phyloP scores from a whole-genome alignment of 805 yeast genomes.

The Kuraishia hungarica region DNA sequence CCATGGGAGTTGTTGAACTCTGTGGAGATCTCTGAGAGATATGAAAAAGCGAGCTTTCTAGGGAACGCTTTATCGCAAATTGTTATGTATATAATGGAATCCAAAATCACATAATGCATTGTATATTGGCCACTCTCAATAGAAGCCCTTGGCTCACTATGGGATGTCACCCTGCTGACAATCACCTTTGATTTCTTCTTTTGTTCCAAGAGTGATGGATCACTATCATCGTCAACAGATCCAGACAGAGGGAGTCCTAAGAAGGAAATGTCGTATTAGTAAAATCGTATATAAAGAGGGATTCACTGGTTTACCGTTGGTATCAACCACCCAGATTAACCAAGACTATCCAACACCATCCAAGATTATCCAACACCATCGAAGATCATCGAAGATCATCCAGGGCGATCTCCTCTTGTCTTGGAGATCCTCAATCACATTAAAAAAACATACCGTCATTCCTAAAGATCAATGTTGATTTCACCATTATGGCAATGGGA shows the following conservation, averaged over 20 bases:
- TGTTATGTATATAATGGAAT: conserved; percentile 67
- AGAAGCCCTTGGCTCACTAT: conserved; percentile 78
- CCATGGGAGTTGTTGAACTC: conserved; percentile 82
- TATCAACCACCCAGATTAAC: too few relatives aligned
- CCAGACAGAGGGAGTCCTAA: conserved; percentile 84
- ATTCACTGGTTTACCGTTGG: too few relatives aligned
- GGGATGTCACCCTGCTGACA: conserved; percentile 64
- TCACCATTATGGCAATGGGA: conserved; percentile 35
- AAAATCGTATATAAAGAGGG: not conserved
- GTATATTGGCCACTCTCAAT: conserved; percentile 68
- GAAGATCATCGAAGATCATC: too few relatives aligned
- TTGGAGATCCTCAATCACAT: too few relatives aligned
- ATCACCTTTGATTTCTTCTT: conserved; percentile 79
- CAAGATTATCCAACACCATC: too few relatives aligned
- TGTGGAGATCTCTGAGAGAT: conserved; percentile 68
- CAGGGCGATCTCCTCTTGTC: too few relatives aligned
- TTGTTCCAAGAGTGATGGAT: conserved; percentile 55
- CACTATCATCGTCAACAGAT: conserved; percentile 75
- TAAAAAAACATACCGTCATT: conserved; percentile 56
- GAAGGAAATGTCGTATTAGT: not conserved
- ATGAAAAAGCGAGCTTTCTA: conserved; percentile 81
- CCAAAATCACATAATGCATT: conserved; percentile 61
- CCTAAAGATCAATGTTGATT: conserved; percentile 58
- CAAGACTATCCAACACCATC: too few relatives aligned
- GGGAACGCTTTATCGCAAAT: conserved; percentile 79